Base-by-base conservation (phyloP, 331 rosid species). In the Saraca asoca region DNA sequence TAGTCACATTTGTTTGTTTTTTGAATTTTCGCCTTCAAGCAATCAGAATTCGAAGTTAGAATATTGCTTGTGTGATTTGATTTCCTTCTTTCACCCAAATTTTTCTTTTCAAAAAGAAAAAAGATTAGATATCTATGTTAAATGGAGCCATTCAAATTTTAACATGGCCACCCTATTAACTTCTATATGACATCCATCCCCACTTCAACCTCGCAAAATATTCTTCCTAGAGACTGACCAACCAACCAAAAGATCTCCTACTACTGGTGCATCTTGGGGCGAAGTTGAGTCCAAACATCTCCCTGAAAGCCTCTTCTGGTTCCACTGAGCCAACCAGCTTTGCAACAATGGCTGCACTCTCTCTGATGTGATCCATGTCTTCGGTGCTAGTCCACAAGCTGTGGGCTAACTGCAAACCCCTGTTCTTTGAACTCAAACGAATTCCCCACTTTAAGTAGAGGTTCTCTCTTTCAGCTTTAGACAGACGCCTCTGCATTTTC, bases 211-310 rank as follows among this genome's bases (percentile, higher is more conserved):
- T 84, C 76, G 84, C 75, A 82, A 82, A 20, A 81, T 78, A 55
- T 64, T 44, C 75, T 67, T 80, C 68, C 85, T 49, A 43, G 83
- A 76, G 43, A 74, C 68, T 13, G 83, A 58, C 88, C 90, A 80
- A 53, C 82, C 64, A 80, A 53, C 82, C 64, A 45, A 71, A 71
- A 69, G 78, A 80, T 78, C 51, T 87, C 70, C 78, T 74, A 70
- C 73, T 74, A 39, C 11, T 7, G 11, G 86, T 51, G 39, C 69
- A 53, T 44, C 88, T 20, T 33, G 96, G 95, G 16, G 88, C 71
- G 77, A 94, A 90, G 84, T 85, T 94, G 64, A 94, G 99, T 13
- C 96, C 97, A 79, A 94, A 94, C 99, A 94, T 90, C 80, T 87
- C 99, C 91, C 82, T 94, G 81, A 81, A 84, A 29, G 97, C 99